Percentiles rank a stretch among this genome's conserved stretches.
phyloP scores from a whole-genome alignment of 805 yeast species.

The Ogataea pini region DNA sequence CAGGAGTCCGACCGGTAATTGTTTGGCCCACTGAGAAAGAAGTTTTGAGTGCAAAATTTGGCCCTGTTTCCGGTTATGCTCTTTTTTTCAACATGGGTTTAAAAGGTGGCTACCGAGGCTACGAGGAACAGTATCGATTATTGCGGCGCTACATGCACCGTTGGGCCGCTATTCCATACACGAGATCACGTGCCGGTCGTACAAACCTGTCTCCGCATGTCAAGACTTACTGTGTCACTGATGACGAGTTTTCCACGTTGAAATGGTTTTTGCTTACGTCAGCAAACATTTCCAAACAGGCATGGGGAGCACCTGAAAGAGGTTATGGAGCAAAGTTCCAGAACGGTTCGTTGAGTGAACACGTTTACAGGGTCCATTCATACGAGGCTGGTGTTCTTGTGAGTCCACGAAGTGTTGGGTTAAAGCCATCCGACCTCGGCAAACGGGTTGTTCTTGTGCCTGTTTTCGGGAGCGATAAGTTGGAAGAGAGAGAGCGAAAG shows the following conservation, averaged over 20 bases:
- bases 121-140: constrained; percentile 41
- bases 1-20: constrained; percentile 29
- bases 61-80: constrained; percentile 33
- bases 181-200: constrained; percentile 30
- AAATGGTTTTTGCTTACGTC: constrained; percentile 76
- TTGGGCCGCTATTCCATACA: constrained; percentile 43
- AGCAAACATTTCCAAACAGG: constrained; percentile 72
- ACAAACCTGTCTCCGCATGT: constrained; percentile 50
- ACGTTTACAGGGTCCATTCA: constrained; percentile 39
- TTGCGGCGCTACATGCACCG: constrained; percentile 44
- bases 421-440: constrained; percentile 8
- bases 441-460: constrained; percentile 41
- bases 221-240: constrained; percentile 62
- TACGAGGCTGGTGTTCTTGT: constrained; percentile 59
- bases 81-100: constrained; percentile 22
- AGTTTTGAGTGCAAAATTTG: constrained; percentile 24
- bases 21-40: constrained; percentile 37
- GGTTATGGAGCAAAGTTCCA: constrained; percentile 21
- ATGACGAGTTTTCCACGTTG: constrained; percentile 49
- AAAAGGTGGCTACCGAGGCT: constrained; percentile 22
- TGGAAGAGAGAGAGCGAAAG: background rate
- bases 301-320: constrained; percentile 65
- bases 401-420: constrained; percentile 32
- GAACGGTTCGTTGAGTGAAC: constrained; percentile 15
- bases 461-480: constrained; percentile 39